Base-by-base conservation (phyloP, 148 eudicot species). In the Hydrangea macrophylla region DNA sequence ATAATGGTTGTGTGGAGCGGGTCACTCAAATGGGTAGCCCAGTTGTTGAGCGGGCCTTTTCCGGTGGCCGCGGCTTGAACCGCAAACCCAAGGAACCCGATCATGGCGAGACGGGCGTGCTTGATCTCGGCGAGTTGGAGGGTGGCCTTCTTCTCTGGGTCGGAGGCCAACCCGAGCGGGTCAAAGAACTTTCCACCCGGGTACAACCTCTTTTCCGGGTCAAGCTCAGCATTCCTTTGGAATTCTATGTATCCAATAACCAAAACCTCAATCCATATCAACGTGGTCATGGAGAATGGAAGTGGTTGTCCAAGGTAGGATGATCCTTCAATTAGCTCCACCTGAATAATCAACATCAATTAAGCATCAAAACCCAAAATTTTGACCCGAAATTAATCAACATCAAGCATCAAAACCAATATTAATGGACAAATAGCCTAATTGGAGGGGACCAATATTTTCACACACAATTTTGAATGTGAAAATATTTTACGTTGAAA, bases 11-110 rank as follows among this genome's bases (percentile, higher is more conserved):
- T 95, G 90, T 95, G 99, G 6, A 94, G 88, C 1, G 99, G 99
- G 81, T 91, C 99, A 44, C 92, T 88, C 92, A 94, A 85, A 58
- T 94, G 99, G 76, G 99, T 94, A 2, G 80, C 99, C 99, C 99
- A 94, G 81, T 94, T 94, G 91, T 91, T 87, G 18, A 94, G 97
- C 8, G 99, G 99, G 37, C 97, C 99, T 80, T 90, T 82, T 0
- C 99, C 99, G 15, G 99, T 95, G 26, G 87, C 97, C 0, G 96
- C 93, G 9, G 99, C 99, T 67, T 95, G 99, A 65, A 89, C 93
- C 0, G 97, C 99, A 40, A 95, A 95, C 9, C 97, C 99, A 2
- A 95, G 80, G 84, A 91, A 94, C 2, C 71, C 99, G 18, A 94
- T 92, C 97, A 95, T 91, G 73, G 97, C 99, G 7, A 95, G 87